Evolutionary conservation across 177 flowering plant species (phyloP).

Genomic region (Vitis hybrid): DNA sequence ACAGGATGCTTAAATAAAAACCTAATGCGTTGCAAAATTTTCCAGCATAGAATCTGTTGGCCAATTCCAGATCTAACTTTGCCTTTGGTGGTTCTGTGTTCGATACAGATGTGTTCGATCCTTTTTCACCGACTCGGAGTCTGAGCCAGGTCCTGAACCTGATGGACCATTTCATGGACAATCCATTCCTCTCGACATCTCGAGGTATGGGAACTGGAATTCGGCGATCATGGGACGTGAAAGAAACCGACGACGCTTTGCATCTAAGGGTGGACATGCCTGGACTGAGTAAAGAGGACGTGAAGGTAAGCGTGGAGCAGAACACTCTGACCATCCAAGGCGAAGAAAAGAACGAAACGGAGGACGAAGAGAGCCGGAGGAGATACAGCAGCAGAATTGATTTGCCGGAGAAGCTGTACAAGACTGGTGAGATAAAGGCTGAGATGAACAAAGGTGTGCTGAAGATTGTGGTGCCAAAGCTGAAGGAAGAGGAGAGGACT

Average conservation of each 20-base stretch:
- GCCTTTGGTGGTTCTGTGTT: too few relatives aligned
- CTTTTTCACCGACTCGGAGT: constrained; percentile 44
- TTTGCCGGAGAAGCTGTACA: constrained; percentile 22
- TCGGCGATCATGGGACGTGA: constrained; percentile 25
- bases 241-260: constrained; percentile 27
- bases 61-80: too few relatives aligned
- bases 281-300: constrained; percentile 41
- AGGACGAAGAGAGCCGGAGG: constrained; percentile 18
- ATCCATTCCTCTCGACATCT: constrained; percentile 25
- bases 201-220: constrained; percentile 36
- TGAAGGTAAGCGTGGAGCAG: constrained; percentile 36
- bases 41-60: too few relatives aligned
- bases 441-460: constrained; percentile 50
- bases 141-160: constrained; percentile 60
- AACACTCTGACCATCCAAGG: constrained; percentile 38
- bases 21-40: too few relatives aligned
- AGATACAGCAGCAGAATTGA: constrained; percentile 32
- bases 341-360: constrained; percentile 17
- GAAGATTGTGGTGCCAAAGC: constrained; percentile 34
- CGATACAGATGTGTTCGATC: constrained; percentile 50
- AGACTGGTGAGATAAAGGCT: constrained; percentile 30
- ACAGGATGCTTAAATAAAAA: too few relatives aligned
- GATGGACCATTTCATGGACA: constrained; percentile 59
- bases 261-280: constrained; percentile 45
- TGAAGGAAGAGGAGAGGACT: constrained; percentile 29